These are phyloP conservation scores for Cryptosporidium ubiquitum DNA, from an alignment of 169 alveolate genomes.

Conservation along the genomic window DNA sequence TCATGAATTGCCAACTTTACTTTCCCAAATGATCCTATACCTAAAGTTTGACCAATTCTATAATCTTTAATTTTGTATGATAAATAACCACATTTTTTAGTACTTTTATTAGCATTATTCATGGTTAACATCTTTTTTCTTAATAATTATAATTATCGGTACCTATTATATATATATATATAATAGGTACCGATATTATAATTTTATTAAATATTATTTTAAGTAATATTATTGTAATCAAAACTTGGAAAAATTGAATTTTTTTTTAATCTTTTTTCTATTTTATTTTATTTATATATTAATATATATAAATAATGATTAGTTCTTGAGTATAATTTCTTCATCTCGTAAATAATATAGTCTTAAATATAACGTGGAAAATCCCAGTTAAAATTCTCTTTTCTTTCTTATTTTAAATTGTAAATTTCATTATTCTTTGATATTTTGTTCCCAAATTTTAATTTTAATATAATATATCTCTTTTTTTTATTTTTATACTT, in stretches of 20 bases:
- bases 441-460: neutral
- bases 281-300: neutral
- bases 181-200: neutral
- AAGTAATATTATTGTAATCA: too few relatives aligned
- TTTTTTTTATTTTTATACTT: too few relatives aligned
- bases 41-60: constrained; percentile 87
- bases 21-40: constrained; percentile 95
- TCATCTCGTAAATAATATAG: neutral
- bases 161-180: neutral
- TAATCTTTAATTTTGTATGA: constrained; percentile 79
- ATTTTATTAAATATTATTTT: too few relatives aligned
- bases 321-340: neutral
- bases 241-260: too few relatives aligned
- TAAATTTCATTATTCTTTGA: neutral
- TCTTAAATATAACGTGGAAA: too few relatives aligned
- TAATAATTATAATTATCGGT: neutral
- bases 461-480: too few relatives aligned
- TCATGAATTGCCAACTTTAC: constrained; percentile 82
- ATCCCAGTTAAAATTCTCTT: too few relatives aligned
- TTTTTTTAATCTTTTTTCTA: neutral
- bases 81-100: neutral
- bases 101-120: neutral
- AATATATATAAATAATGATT: too few relatives aligned
- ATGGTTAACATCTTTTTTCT: neutral
- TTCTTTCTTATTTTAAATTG: neutral